Conservation (phyloP, 202 grass and related monocot species). For the Panicum virgatum region DNA sequence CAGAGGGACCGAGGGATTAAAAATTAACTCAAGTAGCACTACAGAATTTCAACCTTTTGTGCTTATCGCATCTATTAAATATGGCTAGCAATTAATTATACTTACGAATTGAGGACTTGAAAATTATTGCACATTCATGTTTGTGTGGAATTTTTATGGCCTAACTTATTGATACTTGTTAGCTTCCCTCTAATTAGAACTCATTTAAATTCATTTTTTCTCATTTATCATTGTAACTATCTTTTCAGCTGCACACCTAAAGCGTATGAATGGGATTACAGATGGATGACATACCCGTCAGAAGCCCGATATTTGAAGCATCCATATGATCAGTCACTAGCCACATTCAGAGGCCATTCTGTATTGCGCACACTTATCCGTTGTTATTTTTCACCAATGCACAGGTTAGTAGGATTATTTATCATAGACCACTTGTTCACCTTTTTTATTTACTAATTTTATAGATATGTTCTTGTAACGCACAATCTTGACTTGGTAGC, state of each 20-base stretch:
- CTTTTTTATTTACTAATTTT: not conserved
- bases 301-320: conserved; percentile 55
- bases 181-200: not conserved
- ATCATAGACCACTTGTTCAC: not conserved
- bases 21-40: not conserved
- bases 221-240: not conserved
- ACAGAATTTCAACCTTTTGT: not conserved
- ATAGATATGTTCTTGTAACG: not conserved
- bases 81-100: no score
- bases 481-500: not conserved
- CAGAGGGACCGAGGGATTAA: not conserved
- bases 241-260: conserved; percentile 43
- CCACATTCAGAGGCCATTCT: conserved; percentile 92
- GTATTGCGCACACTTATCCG: conserved; percentile 84
- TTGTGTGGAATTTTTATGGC: not conserved
- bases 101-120: no score
- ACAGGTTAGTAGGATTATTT: conserved; percentile 55
- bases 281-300: conserved; percentile 69
- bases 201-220: not conserved
- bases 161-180: not conserved
- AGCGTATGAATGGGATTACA: conserved; percentile 74
- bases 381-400: conserved; percentile 86
- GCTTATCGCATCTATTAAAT: no score
- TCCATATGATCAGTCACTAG: conserved; percentile 73
- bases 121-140: not conserved